Percentiles rank a stretch among this genome's conserved stretches.
Evolutionary conservation across 2,329 filamentous ascomycete species (phyloP).

Genomic region (Fusarium secorum): DNA sequence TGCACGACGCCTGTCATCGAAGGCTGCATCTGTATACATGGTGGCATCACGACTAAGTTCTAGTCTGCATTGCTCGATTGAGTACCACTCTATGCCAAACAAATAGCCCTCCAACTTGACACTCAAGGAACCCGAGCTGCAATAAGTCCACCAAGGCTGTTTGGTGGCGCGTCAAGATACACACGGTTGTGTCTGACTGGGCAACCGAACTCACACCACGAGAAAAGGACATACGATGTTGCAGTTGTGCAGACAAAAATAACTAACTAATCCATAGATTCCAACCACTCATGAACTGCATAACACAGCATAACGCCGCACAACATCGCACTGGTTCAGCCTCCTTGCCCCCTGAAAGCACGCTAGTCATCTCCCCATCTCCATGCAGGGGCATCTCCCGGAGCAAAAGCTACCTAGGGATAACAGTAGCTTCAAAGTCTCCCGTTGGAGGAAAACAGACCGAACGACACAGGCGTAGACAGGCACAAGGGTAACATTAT

Average conservation of each 20-base stretch:
- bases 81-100: neutral
- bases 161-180: neutral
- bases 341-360: slow-evolving; percentile 10
- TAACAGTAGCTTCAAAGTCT: slow-evolving; percentile 1
- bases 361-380: slow-evolving; percentile 6
- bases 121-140: neutral
- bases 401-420: neutral
- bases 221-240: slow-evolving; percentile 4
- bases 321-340: slow-evolving; percentile 9
- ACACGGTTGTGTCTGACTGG: slow-evolving; percentile 5
- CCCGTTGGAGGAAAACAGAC: slow-evolving; percentile 7
- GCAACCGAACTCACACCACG: slow-evolving; percentile 1
- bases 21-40: neutral
- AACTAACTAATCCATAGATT: neutral
- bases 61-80: neutral
- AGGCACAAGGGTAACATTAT: neutral
- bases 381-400: slow-evolving; percentile 22
- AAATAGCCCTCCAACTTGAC: neutral
- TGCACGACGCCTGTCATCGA: neutral
- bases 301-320: neutral
- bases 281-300: neutral
- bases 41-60: neutral
- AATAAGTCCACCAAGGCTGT: neutral
- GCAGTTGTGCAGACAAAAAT: neutral
- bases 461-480: neutral